Evolutionary conservation across 2,329 filamentous ascomycete species (phyloP).

Genomic region (Calycina herbarum): DNA sequence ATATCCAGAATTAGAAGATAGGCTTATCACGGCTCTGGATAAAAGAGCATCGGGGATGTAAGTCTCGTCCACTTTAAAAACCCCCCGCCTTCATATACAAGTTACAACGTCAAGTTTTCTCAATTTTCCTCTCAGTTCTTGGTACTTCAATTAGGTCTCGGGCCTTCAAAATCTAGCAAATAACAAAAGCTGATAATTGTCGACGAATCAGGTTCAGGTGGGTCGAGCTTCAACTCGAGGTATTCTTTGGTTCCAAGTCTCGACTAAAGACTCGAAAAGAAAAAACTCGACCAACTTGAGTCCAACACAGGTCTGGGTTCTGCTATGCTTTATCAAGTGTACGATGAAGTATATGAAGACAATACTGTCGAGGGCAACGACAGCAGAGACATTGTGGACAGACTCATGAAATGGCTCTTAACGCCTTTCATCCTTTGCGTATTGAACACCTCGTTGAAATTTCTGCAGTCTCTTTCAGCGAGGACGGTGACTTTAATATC

Average conservation of each 20-base stretch:
- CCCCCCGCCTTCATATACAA: no score
- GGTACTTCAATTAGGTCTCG: no score
- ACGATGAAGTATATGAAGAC: slow-evolving; percentile 1
- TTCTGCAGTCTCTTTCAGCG: background rate
- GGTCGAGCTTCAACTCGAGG: slow-evolving; percentile 6
- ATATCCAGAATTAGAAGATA: background rate
- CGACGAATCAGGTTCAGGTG: background rate
- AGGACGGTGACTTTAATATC: background rate
- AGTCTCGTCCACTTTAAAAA: background rate
- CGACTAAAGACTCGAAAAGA: background rate
- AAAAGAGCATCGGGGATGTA: background rate
- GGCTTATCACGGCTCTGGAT: background rate
- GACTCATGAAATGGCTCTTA: background rate
- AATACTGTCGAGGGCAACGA: background rate
- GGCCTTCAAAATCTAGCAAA: no score
- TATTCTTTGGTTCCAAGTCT: background rate
- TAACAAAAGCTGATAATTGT: background rate
- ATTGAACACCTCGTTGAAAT: background rate
- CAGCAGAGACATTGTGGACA: background rate
- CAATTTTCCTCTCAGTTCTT: no score
- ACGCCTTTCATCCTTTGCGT: background rate
- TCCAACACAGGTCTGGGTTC: background rate
- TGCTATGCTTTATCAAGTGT: background rate
- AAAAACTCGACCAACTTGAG: background rate
- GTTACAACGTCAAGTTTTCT: no score